Percentiles rank a stretch among this genome's conserved stretches.
phyloP scores from a whole-genome alignment of 1,284 basidiomycete genomes.

The Malassezia pachydermatis region DNA sequence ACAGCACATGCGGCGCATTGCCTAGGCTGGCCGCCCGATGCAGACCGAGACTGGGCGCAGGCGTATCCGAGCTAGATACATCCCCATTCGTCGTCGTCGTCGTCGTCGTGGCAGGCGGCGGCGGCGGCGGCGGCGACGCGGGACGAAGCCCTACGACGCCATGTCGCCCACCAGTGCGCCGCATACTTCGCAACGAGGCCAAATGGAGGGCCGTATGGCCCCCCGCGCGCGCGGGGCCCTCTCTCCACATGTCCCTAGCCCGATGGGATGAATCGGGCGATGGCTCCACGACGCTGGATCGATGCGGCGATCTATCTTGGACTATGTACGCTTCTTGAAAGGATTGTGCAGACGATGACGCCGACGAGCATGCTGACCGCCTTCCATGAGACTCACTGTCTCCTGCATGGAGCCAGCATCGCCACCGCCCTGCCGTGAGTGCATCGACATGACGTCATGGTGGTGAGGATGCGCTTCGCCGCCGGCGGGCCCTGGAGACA shows the following conservation, averaged over 20 bases:
- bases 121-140: not conserved
- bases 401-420: slow-evolving; percentile 10
- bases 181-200: not conserved
- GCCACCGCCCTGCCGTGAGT: slow-evolving; percentile 13
- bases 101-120: not conserved
- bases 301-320: too few species aligned
- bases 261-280: too few species aligned
- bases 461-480: too few species aligned
- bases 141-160: not conserved
- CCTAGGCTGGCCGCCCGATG: slow-evolving; percentile 39
- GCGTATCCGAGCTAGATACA: too few species aligned
- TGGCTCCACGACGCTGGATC: too few species aligned
- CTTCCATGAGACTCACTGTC: not conserved
- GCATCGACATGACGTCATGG: too few species aligned
- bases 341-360: slow-evolving; percentile 30
- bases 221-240: too few species aligned
- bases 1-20: slow-evolving; percentile 41
- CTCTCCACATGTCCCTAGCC: too few species aligned
- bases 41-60: slow-evolving; percentile 26
- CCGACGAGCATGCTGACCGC: slow-evolving; percentile 22
- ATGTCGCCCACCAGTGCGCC: not conserved
- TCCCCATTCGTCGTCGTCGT: too few species aligned
- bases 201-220: not conserved
- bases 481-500: too few species aligned
- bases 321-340: slow-evolving; percentile 22